Conservation (phyloP, 768 basidiomycete species). For the Amanita molliuscula region DNA sequence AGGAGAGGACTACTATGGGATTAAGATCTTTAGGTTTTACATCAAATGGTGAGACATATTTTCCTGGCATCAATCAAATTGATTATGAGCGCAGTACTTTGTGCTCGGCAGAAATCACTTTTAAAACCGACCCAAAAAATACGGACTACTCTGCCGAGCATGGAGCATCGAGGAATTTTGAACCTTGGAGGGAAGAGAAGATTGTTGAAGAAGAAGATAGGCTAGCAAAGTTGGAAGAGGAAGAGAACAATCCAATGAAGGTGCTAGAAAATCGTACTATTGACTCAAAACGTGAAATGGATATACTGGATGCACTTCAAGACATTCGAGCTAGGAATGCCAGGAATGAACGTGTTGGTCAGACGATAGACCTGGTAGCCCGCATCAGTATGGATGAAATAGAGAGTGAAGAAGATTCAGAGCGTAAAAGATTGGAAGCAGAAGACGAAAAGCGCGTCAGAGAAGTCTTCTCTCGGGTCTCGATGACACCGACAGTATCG, state of each 20-base stretch:
- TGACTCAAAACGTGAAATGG: slow-evolving; percentile 97
- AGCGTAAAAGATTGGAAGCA: slow-evolving; percentile 63
- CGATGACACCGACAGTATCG: slow-evolving; percentile 23
- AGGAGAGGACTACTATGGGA: slow-evolving; percentile 95
- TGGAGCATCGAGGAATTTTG: slow-evolving; percentile 95
- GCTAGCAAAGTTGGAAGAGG: slow-evolving; percentile 78
- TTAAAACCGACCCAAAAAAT: slow-evolving; percentile 99
- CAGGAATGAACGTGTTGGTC: slow-evolving; percentile 78
- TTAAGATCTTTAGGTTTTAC: slow-evolving; percentile 92
- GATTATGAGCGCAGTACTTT: slow-evolving; percentile 48
- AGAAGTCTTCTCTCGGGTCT: slow-evolving; percentile 75
- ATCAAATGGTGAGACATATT: slow-evolving; percentile 64
- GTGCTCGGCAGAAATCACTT: slow-evolving; percentile 97
- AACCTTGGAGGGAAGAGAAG: slow-evolving; percentile 87
- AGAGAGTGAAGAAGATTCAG: slow-evolving; percentile 69
- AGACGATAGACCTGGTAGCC: slow-evolving; percentile 58
- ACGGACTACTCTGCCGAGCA: slow-evolving; percentile 92
- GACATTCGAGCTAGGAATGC: slow-evolving; percentile 84
- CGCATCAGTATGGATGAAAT: slow-evolving; percentile 57
- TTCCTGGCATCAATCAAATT: slow-evolving; percentile 1
- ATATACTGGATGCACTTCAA: slow-evolving; percentile 90
- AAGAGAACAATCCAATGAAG: slow-evolving; percentile 97
- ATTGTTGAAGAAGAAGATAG: slow-evolving; percentile 76
- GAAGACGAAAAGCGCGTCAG: slow-evolving; percentile 90
- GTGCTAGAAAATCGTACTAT: slow-evolving; percentile 86